Base-by-base conservation (phyloP, 1,284 basidiomycete genomes). In the Naganishia liquefaciens region DNA sequence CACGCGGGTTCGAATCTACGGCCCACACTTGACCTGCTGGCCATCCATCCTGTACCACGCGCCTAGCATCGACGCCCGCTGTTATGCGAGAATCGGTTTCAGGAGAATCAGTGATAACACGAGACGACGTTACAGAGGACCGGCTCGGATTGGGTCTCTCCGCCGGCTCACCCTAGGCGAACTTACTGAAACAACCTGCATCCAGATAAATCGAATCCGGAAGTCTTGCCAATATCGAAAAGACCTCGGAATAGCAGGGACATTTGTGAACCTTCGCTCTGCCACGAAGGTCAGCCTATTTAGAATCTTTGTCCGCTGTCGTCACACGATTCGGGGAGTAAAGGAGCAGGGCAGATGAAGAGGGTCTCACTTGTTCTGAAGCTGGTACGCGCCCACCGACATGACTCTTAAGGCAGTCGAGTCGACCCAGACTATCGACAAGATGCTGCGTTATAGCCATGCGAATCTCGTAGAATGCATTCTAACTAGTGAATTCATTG, bases 171-270 rank as follows among this genome's bases (percentile, higher is more conserved):
- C 15, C 5, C 13, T 6, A 10, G 49, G 42, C 9, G 52, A 23
- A 64, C 63, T 51, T 30, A 64, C 63, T 60, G 43, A 53, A 60
- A 40, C 63, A 60, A 0, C 63, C 63, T 3, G 54, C 49, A 43
- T 65, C 63, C n/a, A 65, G 27, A 42, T 65, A 60, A 2, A 60
- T 27, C 4, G 55, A 51, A 19, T 30, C 49, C 3, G 49, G 60
- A 33, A 43, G 40, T 30, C 19, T 21, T 21, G 17, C 9, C 9
- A 30, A 10, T 5, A 62, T 2, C 19, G 27, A 23, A 39, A 62
- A 46, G 47, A 62, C 27, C 3, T 62, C 21, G 3, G 39, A 25
- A 25, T 62, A 62, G 23, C 30, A 40, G 13, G 46, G 28, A 37
- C 47, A 53, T 27, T 28, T 51, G 25, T 42, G 37, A 1, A 62